Evolutionary conservation across 495 filamentous ascomycete species (phyloP).

Genomic region (Penicillium coffeae): DNA sequence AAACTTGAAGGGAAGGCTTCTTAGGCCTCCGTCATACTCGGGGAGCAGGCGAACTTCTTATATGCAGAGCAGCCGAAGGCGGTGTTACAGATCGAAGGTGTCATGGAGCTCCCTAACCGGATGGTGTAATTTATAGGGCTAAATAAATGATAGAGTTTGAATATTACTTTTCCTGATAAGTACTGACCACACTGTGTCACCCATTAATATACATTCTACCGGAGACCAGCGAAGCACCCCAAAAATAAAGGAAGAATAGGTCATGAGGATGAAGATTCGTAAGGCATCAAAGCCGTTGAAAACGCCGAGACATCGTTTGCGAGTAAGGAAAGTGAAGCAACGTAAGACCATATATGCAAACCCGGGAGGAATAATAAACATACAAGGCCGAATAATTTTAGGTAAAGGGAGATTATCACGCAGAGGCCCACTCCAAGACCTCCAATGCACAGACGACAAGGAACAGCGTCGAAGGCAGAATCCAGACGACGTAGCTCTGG

Average conservation of each 20-base stretch:
- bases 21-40: too few species aligned
- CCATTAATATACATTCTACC: background rate
- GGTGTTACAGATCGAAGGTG: background rate
- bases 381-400: background rate
- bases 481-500: conserved; percentile 98
- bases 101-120: too few species aligned
- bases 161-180: too few species aligned
- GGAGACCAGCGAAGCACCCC: background rate
- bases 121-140: too few species aligned
- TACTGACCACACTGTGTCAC: background rate
- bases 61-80: background rate
- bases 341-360: too few species aligned
- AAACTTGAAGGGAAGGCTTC: too few species aligned
- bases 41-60: too few species aligned
- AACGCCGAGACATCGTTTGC: too few species aligned
- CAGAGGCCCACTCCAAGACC: conserved; percentile 83
- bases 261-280: background rate
- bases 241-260: background rate
- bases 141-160: too few species aligned
- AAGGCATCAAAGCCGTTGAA: background rate
- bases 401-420: conserved; percentile 11
- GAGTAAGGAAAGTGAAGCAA: too few species aligned
- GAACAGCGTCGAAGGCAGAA: conserved; percentile 86
- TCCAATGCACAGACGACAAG: conserved; percentile 91
- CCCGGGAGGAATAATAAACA: too few species aligned